phyloP scores from a whole-genome alignment of 176 grass and related monocot species.

The Oryza officinalis region DNA sequence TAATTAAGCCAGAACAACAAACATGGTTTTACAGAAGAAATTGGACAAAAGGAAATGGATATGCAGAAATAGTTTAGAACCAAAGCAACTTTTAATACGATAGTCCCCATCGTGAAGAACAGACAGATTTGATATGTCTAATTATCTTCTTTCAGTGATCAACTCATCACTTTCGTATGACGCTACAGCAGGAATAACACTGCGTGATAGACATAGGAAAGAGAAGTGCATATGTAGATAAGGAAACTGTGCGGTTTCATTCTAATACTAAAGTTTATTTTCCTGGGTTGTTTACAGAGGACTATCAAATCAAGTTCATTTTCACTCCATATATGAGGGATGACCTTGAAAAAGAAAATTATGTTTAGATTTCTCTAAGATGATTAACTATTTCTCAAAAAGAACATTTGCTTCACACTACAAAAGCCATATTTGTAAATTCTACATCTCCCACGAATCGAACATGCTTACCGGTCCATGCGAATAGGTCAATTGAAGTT shows the following conservation, averaged over 20 bases:
- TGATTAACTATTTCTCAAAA: not conserved
- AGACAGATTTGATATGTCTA: not conserved
- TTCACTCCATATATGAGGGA: not conserved
- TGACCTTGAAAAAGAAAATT: not conserved
- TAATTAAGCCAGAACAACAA: not conserved
- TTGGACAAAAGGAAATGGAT: not conserved
- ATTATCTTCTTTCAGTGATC: not conserved
- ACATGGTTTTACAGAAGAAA: not conserved
- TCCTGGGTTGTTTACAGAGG: not conserved
- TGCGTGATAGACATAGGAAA: not conserved
- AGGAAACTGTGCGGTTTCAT: not conserved
- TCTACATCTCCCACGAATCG: not conserved
- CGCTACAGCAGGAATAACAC: conserved; percentile 12
- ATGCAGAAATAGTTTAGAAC: not conserved
- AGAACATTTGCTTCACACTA: not conserved
- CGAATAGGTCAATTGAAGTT: conserved; percentile 12
- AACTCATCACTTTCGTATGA: conserved; percentile 12
- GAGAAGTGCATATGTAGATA: not conserved
- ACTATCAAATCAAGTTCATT: not conserved
- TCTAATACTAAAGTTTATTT: not conserved
- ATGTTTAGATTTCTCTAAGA: not conserved
- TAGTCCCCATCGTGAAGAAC: not conserved
- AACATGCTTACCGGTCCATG: not conserved
- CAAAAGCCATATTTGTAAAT: not conserved
- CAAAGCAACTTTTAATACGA: not conserved